phyloP scores from a whole-genome alignment of 2,329 filamentous ascomycete species.

The Trichophyton equinum region DNA sequence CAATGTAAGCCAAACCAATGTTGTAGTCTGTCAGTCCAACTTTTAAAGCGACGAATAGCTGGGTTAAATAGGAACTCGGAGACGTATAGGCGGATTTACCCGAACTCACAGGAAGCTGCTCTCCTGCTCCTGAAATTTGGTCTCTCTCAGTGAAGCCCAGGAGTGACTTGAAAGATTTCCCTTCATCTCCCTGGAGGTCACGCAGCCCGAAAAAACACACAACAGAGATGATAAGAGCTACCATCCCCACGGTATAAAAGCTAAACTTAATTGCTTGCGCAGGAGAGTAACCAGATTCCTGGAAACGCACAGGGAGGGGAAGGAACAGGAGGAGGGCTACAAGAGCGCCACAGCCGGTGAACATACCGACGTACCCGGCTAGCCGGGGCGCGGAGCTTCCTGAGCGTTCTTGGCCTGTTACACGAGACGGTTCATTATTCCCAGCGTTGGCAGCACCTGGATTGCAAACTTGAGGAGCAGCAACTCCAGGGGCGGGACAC shows the following conservation, averaged over 20 bases:
- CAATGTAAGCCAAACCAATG: conserved; percentile 79
- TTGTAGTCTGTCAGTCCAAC: conserved; percentile 63
- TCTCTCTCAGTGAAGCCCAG: background rate
- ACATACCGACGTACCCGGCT: conserved; percentile 81
- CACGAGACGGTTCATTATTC: conserved; percentile 36
- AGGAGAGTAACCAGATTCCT: conserved; percentile 57
- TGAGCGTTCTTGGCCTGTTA: background rate
- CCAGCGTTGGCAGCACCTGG: conserved; percentile 32
- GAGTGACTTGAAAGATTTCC: conserved; percentile 51
- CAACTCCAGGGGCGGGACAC: conserved; percentile 9
- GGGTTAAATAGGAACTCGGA: conserved; percentile 32
- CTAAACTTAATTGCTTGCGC: conserved; percentile 65
- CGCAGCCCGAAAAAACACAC: conserved; percentile 70
- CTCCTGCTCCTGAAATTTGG: background rate
- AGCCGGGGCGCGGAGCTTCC: conserved; percentile 44
- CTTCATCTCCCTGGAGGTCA: conserved; percentile 56
- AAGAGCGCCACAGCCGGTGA: conserved; percentile 83
- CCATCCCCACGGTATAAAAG: conserved; percentile 70
- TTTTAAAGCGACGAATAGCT: conserved; percentile 50
- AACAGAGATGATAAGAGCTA: conserved; percentile 59
- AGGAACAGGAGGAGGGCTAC: conserved; percentile 72
- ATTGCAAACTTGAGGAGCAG: conserved; percentile 14
- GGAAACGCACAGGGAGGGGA: conserved; percentile 72
- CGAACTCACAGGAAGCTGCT: background rate
- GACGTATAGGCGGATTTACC: background rate